Evolutionary conservation across 208 protist genomes (phyloP), one percentile per base, ranked within the genome.

Genomic region (Crithidia sp.): DNA sequence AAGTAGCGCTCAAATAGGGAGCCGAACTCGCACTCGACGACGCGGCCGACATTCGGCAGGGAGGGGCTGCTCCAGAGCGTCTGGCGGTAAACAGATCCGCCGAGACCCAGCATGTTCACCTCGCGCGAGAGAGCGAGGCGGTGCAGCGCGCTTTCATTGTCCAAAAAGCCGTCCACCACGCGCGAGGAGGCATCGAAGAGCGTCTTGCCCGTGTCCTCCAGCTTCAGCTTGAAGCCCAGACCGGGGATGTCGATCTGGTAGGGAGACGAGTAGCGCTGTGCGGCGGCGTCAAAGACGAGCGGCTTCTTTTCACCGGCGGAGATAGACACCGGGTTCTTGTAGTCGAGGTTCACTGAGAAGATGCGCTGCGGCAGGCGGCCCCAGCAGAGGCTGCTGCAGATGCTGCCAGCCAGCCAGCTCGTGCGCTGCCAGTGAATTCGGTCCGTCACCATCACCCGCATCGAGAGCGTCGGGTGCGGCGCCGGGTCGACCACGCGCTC

Each of bases 401-500:
- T 88, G 55, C 80, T 89, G 5, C 83, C 76, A 2, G 81, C 88
- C 67, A 92, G 71, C 89, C 91, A 95, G 37, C 71, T 84, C 14
- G 88, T 95, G 67, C 88, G 91, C 71, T 94, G 91, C 89, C 91
- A 95, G 74, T 93, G 85, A 63, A 94, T 86, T 65, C 91, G 88
- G 67, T 95, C 91, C 65, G 92, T 72, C 17, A 93, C 88, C 61
- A 86, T 81, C 41, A 93, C 67, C 19, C 88, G 88, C 56, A 95
- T 78, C 60, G 82, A 90, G 10, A 95, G 68, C 50, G 87, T 93
- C 19, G 87, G 66, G 76, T 95, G 88, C 37, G 91, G 91, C 17
- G 87, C 85, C 0, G 91, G 88, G 74, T 95, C 91, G 0, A 94
- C 53, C 19, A 63, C 19, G 12, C 74, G 67, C 76, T 93, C 88